Conservation (phyloP, 495 filamentous ascomycete genomes). For the Clavariopsis aquatica region DNA sequence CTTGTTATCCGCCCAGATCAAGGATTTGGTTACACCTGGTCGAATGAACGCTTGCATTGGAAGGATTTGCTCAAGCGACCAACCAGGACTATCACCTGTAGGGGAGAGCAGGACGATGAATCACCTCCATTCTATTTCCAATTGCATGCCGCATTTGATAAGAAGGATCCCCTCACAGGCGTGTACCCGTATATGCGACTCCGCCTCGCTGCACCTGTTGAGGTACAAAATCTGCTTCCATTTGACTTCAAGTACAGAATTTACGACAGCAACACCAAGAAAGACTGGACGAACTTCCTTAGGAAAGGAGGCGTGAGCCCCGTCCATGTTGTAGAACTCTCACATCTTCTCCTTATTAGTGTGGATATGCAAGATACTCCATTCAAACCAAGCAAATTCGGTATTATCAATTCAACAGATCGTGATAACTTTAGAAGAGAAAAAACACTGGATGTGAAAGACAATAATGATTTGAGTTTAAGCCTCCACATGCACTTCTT, state of each 20-base stretch:
- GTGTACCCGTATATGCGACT: conserved; percentile 94
- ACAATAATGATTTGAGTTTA: conserved; percentile 74
- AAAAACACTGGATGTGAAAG: conserved; percentile 74
- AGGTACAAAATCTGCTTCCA: conserved; percentile 90
- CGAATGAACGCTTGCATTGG: conserved; percentile 84
- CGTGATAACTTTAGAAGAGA: conserved; percentile 89
- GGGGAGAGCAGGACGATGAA: conserved; percentile 75
- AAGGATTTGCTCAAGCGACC: conserved; percentile 82
- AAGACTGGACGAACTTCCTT: conserved; percentile 98
- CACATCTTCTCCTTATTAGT: conserved; percentile 87
- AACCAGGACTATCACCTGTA: conserved; percentile 81
- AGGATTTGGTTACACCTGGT: conserved; percentile 96
- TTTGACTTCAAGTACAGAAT: conserved; percentile 99
- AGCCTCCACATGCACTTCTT: conserved; percentile 88
- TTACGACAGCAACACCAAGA: conserved; percentile 95
- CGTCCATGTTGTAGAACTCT: conserved; percentile 93
- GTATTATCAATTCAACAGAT: conserved; percentile 88
- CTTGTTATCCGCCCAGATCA: conserved; percentile 91
- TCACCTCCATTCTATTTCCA: conserved; percentile 93
- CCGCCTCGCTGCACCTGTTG: conserved; percentile 84
- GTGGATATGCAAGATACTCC: conserved; percentile 94
- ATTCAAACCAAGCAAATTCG: conserved; percentile 93
- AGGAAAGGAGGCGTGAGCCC: conserved; percentile 94
- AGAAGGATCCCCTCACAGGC: conserved; percentile 75
- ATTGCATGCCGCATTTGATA: conserved; percentile 79